Base-by-base conservation (phyloP, 371 early-diverging fungal genomes). In the Smittium culicis region DNA sequence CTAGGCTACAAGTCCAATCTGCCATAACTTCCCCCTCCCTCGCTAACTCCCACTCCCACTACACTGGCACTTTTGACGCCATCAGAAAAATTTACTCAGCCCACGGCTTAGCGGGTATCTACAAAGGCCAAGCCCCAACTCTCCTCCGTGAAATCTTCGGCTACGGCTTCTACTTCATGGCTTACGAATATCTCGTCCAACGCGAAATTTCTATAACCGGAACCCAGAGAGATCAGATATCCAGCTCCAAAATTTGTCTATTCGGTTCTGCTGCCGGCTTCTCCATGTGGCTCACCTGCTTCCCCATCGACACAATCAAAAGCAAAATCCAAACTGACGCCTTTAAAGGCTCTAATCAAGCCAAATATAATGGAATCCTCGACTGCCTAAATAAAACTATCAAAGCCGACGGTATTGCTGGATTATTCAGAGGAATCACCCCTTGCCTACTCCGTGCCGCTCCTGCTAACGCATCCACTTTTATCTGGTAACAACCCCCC, bases 401-500 rank as follows among this genome's bases (percentile, higher is more conserved):
- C 69, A 78, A 76, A 31, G 79, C 74, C 63, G 88, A 89, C 70
- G 91, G 92, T 2, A 69, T 79, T 30, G 78, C 77, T 28, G 91
- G 91, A 0, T 87, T 92, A 80, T 93, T 89, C 80, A 82, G 82
- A 70, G 94, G 93, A 33, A 80, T 93, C 68, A 83, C 85, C 0
- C 87, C 92, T n/a, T 89, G 92, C 66, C 80, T 93, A 65, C 79
- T 90, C 63, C 81, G 93, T 68, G 93, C 94, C 31, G 92, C 91
- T 33, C 93, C 93, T 24, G 89, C 87, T 63, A 91, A 90, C 66
- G 92, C 91, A 1, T 88, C 83, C 27, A 90, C 90, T 29, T 91
- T 91, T 78, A 65, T 76, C 55, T 77, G 79, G 31, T 79, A 77
- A 66, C 77, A 79, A n/a, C n/a, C n/a, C n/a, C n/a, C n/a, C n/a